These are phyloP conservation scores for Epicoccum nigrum DNA, from an alignment of 2,329 filamentous ascomycete genomes.

Conservation along the genomic window DNA sequence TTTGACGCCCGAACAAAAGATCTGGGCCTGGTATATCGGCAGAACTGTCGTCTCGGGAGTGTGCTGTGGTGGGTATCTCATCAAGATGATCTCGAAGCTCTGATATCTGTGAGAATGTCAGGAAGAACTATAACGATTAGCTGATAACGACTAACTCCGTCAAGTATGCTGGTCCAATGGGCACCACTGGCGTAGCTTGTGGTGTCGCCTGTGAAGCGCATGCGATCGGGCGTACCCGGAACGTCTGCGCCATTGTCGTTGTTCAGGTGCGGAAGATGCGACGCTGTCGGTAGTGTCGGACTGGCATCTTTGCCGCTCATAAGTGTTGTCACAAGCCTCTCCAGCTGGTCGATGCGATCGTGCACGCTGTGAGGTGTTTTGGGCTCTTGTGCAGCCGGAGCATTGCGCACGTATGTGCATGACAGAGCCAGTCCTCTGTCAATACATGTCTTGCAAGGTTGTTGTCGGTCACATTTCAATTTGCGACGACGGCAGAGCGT, in stretches of 20 bases:
- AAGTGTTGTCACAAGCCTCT: slow-evolving; percentile 44
- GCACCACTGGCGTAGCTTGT: slow-evolving; percentile 41
- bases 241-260: slow-evolving; percentile 26
- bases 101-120: slow-evolving; percentile 31
- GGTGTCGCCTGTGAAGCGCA: slow-evolving; percentile 36
- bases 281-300: slow-evolving; percentile 3
- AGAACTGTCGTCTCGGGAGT: slow-evolving; percentile 18
- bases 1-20: slow-evolving; percentile 37
- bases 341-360: slow-evolving; percentile 46
- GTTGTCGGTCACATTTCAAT: slow-evolving; percentile 46
- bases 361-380: slow-evolving; percentile 41
- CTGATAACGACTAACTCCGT: slow-evolving; percentile 32
- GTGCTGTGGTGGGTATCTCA: slow-evolving; percentile 33
- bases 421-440: slow-evolving; percentile 45
- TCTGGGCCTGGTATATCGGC: slow-evolving; percentile 34
- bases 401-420: slow-evolving; percentile 38
- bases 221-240: slow-evolving; percentile 35
- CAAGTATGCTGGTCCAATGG: slow-evolving; percentile 47
- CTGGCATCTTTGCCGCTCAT: slow-evolving; percentile 35
- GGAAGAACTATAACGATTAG: not conserved
- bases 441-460: slow-evolving; percentile 46
- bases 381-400: slow-evolving; percentile 26
- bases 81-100: slow-evolving; percentile 43
- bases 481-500: slow-evolving; percentile 25
- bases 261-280: slow-evolving; percentile 14